A percentile compares a stretch with the other conserved stretches of the same genome.
These are phyloP conservation scores for Eucalyptus erythrocorys DNA, from an alignment of 345 rosid species.

Conservation along the genomic window DNA sequence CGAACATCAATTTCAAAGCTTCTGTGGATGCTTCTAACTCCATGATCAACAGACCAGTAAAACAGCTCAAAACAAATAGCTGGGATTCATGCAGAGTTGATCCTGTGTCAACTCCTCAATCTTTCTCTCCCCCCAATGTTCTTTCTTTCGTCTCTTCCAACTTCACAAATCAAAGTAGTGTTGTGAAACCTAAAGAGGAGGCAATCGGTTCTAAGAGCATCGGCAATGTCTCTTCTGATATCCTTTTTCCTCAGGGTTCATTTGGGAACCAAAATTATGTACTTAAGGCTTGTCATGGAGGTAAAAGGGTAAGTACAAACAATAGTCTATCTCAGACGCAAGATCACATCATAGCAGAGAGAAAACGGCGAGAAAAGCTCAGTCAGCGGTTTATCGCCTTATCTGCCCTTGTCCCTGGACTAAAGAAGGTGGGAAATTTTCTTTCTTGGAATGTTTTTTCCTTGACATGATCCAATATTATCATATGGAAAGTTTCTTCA, in stretches of 20 bases:
- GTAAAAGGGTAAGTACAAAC: conserved; percentile 9
- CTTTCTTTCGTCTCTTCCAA: conserved; percentile 14
- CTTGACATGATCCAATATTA: background rate
- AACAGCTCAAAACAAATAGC: conserved; percentile 27
- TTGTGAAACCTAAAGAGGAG: conserved; percentile 37
- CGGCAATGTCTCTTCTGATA: conserved; percentile 3
- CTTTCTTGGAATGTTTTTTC: background rate
- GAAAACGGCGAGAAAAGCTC: conserved; percentile 61
- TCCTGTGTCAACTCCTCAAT: conserved; percentile 6
- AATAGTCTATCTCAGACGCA: conserved; percentile 25
- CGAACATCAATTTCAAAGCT: conserved; percentile 1
- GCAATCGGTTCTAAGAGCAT: conserved; percentile 2
- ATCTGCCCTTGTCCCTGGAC: conserved; percentile 57
- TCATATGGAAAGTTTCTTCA: background rate
- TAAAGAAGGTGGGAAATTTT: conserved; percentile 34
- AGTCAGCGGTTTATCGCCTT: conserved; percentile 55
- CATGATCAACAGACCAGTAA: conserved; percentile 12
- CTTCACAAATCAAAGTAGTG: conserved; percentile 9
- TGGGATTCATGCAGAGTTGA: conserved; percentile 10
- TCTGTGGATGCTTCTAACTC: background rate
- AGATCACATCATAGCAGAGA: conserved; percentile 60
- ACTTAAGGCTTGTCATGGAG: conserved; percentile 14
- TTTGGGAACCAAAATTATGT: conserved; percentile 16
- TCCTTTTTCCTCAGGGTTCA: conserved; percentile 10
- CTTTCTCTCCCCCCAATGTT: conserved; percentile 4